A percentile compares a stretch with the other conserved stretches of the same genome.
Conservation (phyloP, 192 early-diverging fungal species). For the Backusella westeae region DNA sequence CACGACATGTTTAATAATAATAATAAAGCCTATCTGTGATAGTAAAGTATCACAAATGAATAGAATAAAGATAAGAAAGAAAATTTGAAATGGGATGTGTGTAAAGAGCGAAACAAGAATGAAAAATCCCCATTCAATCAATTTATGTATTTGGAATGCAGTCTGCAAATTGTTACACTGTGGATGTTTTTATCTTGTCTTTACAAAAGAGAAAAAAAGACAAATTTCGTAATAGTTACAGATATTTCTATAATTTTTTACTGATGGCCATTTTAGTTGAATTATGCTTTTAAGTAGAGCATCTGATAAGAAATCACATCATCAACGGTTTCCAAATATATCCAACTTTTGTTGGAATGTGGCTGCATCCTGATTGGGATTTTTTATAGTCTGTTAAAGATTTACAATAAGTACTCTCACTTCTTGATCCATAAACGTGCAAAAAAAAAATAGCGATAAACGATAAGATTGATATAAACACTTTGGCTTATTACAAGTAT, state of each 20-base stretch:
- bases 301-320: background rate
- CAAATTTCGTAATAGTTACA: background rate
- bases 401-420: too few species aligned
- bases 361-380: background rate
- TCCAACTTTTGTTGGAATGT: background rate
- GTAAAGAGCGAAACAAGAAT: background rate
- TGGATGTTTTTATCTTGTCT: background rate
- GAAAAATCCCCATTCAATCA: background rate
- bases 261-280: background rate
- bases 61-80: background rate
- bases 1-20: background rate
- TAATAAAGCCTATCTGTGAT: background rate
- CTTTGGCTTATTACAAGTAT: too few species aligned
- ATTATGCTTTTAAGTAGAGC: background rate
- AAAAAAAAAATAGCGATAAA: too few species aligned
- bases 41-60: background rate
- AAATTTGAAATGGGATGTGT: background rate
- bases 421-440: too few species aligned
- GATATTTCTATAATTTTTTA: background rate
- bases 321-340: background rate
- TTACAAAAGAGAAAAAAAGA: background rate
- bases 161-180: background rate
- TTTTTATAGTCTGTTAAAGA: too few species aligned
- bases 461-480: too few species aligned
- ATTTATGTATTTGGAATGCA: constrained; percentile 3